Evolutionary conservation across 441 rosid species (phyloP).

Genomic region (Croton setiger): DNA sequence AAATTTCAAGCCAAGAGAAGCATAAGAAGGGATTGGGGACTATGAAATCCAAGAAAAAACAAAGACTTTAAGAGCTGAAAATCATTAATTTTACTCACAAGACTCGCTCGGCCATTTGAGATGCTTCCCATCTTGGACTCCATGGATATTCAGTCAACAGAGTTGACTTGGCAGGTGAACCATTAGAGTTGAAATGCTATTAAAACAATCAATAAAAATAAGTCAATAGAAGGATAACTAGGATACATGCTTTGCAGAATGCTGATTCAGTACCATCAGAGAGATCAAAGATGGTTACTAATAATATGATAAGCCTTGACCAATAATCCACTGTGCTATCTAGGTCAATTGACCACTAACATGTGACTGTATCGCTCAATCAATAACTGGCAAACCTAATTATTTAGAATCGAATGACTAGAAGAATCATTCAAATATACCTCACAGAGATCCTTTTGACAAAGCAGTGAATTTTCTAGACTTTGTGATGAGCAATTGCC

Average conservation of each 20-base stretch:
- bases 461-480: background rate
- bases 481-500: background rate
- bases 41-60: background rate
- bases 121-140: slow-evolving; percentile 95
- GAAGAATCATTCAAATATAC: background rate
- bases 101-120: slow-evolving; percentile 77
- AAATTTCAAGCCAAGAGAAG: background rate
- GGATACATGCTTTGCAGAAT: slow-evolving; percentile 8
- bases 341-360: background rate
- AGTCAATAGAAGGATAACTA: slow-evolving; percentile 5
- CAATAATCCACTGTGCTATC: background rate
- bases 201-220: slow-evolving; percentile 8
- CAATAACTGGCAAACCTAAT: background rate
- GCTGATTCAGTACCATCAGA: background rate
- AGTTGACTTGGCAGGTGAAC: slow-evolving; percentile 58
- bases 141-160: slow-evolving; percentile 71
- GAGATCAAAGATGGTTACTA: background rate
- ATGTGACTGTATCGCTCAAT: background rate
- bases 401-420: background rate
- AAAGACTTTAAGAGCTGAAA: background rate
- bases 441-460: background rate
- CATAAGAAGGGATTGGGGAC: background rate
- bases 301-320: background rate
- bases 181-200: slow-evolving; percentile 64
- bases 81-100: slow-evolving; percentile 48